These are phyloP conservation scores for Arctium minus DNA, from an alignment of 129 eudicot genomes.

Conservation along the genomic window DNA sequence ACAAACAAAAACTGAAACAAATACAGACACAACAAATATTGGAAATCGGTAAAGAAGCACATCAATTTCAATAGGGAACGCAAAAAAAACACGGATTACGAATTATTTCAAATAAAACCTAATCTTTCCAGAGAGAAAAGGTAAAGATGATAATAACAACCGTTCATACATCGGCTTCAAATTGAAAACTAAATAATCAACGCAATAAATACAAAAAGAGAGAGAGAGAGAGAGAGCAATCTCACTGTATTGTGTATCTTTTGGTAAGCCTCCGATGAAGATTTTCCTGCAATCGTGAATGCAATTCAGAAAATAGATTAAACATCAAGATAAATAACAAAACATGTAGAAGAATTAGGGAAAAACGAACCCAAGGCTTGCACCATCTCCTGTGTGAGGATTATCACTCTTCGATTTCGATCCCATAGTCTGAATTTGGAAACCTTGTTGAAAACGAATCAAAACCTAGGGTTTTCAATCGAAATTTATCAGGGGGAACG, in stretches of 20 bases:
- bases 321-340: neutral
- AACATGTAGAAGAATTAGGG: neutral
- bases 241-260: slow-evolving; percentile 32
- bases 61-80: neutral
- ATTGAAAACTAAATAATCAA: neutral
- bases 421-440: slow-evolving; percentile 20
- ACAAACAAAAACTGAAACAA: neutral
- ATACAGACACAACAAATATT: neutral
- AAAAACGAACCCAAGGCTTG: slow-evolving; percentile 32
- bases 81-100: neutral
- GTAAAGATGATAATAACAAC: neutral
- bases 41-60: neutral
- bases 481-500: neutral
- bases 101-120: neutral
- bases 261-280: slow-evolving; percentile 36
- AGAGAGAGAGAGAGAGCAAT: slow-evolving; percentile 2
- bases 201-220: neutral
- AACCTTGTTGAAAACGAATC: neutral
- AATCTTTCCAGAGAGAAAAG: neutral
- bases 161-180: neutral
- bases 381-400: slow-evolving; percentile 37
- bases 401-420: slow-evolving; percentile 24
- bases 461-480: neutral
- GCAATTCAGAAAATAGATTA: neutral
- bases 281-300: slow-evolving; percentile 31